Evolutionary conservation across 495 filamentous ascomycete genomes (phyloP), one percentile per base, ranked within the genome.

Genomic region (Pyrenula massariospora): DNA sequence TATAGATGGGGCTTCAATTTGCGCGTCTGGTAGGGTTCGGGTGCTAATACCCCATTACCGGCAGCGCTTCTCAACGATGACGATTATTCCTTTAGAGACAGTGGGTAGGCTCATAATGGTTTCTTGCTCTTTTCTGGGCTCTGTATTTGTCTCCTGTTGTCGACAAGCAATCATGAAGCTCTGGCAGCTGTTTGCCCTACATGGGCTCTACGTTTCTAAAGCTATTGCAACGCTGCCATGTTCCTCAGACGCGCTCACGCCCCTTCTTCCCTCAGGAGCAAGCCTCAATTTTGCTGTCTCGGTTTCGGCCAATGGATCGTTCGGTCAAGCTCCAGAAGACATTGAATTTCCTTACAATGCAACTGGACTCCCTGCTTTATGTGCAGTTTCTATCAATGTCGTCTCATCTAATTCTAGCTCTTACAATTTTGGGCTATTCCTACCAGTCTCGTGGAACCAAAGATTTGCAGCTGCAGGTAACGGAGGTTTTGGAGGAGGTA

Each of bases 401-500:
- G 60, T 61, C 0, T 75, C 72, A 1, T 77, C 75, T 5, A 20
- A 63, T 2, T 62, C 59, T 20, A 75, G 73, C 10, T 62, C 59
- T 1, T 80, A 73, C 57, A 70, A 73, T 25, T 71, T 80, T 48
- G 78, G 77, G 0, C 57, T 82, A 2, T 77, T 80, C 60, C 60
- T 82, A 15, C 80, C 78, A 0, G 59, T 70, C 0, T 54, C 63
- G 10, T 82, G 80, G 80, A 81, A 81, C 56, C 59, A 60, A 10
- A 65, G 75, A 3, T 74, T 77, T 58, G 67, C 79, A 19, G 61
- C 71, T 0, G 66, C 72, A 5, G 79, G 78, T 0, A 79, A 79
- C 59, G 74, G 76, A 24, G 78, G 73, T 0, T 79, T 76, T 56
- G 71, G 68, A 10, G 76, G 77, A 12, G 78, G 78, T 0, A 76